A percentile compares a stretch with the other conserved stretches of the same genome.
phyloP scores from a whole-genome alignment of 2,329 filamentous ascomycete genomes.

The Fusarium sp. region DNA sequence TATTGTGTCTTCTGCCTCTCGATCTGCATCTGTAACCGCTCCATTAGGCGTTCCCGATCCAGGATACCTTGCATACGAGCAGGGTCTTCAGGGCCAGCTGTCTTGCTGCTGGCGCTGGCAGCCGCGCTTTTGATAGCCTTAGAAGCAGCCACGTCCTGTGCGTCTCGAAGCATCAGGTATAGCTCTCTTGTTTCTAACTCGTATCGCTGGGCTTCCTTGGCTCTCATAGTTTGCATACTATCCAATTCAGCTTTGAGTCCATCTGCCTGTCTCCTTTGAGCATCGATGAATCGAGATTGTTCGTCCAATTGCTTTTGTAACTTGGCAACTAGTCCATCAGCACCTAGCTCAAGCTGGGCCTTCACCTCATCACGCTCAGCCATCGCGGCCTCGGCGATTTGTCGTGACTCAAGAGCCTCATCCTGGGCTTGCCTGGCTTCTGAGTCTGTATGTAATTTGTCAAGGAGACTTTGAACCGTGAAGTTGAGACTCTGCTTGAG shows the following conservation, averaged over 20 bases:
- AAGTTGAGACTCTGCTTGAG: constrained; percentile 98
- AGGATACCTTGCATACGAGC: constrained; percentile 90
- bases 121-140: constrained; percentile 71
- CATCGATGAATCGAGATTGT: constrained; percentile 88
- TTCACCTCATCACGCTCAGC: constrained; percentile 96
- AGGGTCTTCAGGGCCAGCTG: constrained; percentile 72
- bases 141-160: constrained; percentile 93
- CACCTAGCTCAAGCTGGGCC: constrained; percentile 87
- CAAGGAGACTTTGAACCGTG: constrained; percentile 92
- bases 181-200: constrained; percentile 96
- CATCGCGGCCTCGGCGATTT: constrained; percentile 95
- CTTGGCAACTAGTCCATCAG: constrained; percentile 92
- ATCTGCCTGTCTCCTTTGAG: constrained; percentile 87
- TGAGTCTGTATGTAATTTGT: constrained; percentile 95
- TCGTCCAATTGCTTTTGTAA: constrained; percentile 95
- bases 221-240: constrained; percentile 84
- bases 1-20: constrained; percentile 98
- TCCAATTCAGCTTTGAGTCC: constrained; percentile 89
- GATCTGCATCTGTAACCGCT: constrained; percentile 92
- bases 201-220: constrained; percentile 92
- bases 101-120: constrained; percentile 56
- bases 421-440: constrained; percentile 93
- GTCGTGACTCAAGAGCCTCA: constrained; percentile 88
- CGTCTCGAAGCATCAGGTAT: constrained; percentile 97
- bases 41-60: constrained; percentile 92